These are phyloP conservation scores for Aspergillus cejpii DNA, from an alignment of 2,329 filamentous ascomycete genomes.

Conservation along the genomic window DNA sequence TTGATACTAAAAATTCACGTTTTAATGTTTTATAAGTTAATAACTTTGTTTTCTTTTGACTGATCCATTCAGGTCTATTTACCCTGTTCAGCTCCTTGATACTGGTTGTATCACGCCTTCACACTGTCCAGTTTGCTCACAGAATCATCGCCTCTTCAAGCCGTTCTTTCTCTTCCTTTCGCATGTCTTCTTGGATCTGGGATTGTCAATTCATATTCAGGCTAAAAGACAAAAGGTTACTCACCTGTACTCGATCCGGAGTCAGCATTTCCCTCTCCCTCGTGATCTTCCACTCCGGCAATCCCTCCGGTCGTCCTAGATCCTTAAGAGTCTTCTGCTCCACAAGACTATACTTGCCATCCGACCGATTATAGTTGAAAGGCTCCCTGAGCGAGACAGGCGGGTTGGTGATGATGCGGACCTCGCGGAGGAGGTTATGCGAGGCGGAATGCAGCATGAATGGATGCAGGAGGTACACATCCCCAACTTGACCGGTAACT, in stretches of 20 bases:
- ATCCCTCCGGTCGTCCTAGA: conserved; percentile 39
- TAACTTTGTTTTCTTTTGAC: neutral
- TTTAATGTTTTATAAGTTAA: neutral
- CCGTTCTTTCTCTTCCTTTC: neutral
- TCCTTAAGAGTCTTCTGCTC: conserved; percentile 48
- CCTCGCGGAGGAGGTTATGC: conserved; percentile 44
- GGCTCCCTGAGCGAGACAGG: conserved; percentile 47
- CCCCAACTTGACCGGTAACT: conserved; percentile 48
- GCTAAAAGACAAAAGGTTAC: neutral
- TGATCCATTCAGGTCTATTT: no score
- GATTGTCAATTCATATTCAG: neutral
- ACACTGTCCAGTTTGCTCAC: neutral
- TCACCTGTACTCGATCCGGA: conserved; percentile 6
- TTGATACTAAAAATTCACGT: neutral
- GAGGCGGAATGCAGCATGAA: conserved; percentile 51
- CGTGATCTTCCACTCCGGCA: conserved; percentile 46
- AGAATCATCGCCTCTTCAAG: neutral
- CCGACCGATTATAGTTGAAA: conserved; percentile 45
- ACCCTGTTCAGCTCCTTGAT: no score
- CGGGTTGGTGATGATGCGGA: conserved; percentile 52
- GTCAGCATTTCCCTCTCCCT: conserved; percentile 34
- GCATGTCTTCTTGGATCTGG: neutral
- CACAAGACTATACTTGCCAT: conserved; percentile 46
- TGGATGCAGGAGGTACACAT: conserved; percentile 51
- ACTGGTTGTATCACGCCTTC: no score